These are phyloP conservation scores for Polyporus arcularius DNA, from an alignment of 768 basidiomycete species.

Conservation along the genomic window DNA sequence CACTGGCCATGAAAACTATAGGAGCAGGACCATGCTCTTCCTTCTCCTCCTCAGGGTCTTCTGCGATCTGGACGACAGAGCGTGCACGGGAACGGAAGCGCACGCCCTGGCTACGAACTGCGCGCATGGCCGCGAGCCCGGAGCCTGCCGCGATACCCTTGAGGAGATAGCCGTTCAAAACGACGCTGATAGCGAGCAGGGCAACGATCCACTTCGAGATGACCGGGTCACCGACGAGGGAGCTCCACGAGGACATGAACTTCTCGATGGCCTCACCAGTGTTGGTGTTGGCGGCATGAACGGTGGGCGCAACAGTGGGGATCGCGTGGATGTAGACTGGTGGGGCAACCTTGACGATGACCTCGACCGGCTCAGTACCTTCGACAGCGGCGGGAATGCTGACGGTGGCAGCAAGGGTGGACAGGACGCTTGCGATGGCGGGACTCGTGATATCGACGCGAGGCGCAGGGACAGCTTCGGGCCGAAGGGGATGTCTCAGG, in stretches of 20 bases:
- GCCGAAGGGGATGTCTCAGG: slow-evolving; percentile 34
- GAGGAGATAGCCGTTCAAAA: slow-evolving; percentile 90
- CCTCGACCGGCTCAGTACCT: slow-evolving; percentile 19
- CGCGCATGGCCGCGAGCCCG: slow-evolving; percentile 28
- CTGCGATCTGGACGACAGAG: slow-evolving; percentile 14
- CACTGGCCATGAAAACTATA: slow-evolving; percentile 18
- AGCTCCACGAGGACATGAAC: slow-evolving; percentile 90
- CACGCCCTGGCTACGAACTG: slow-evolving; percentile 26
- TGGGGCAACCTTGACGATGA: slow-evolving; percentile 63
- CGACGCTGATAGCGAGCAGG: slow-evolving; percentile 80
- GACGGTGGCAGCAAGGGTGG: slow-evolving; percentile 49
- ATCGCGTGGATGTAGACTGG: slow-evolving; percentile 58
- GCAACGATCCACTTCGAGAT: slow-evolving; percentile 95
- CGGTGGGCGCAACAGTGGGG: slow-evolving; percentile 31
- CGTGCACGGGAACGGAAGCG: slow-evolving; percentile 28
- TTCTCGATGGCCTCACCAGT: slow-evolving; percentile 67
- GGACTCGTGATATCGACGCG: slow-evolving; percentile 74
- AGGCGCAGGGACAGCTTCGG: slow-evolving; percentile 34
- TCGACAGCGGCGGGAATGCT: background rate
- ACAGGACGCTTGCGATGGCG: slow-evolving; percentile 57
- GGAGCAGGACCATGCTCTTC: slow-evolving; percentile 17
- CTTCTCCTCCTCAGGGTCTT: slow-evolving; percentile 17
- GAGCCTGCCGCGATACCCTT: slow-evolving; percentile 74
- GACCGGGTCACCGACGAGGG: slow-evolving; percentile 91
- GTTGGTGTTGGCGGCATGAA: slow-evolving; percentile 22